Conservation (phyloP, 208 protist species). For the Trypanosoma brucei region DNA sequence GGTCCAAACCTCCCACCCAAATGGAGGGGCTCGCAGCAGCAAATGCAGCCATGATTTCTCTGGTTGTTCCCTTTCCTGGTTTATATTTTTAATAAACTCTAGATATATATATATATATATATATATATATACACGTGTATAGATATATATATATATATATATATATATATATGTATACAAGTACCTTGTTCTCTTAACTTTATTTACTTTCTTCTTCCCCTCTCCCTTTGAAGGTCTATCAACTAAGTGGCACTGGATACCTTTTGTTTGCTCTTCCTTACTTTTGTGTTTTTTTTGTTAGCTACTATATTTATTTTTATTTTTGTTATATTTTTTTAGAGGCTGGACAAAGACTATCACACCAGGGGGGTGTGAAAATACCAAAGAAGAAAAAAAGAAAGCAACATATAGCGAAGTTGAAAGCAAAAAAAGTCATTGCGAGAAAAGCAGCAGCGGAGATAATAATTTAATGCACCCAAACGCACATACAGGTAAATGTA, state of each 20-base stretch:
- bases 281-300: not conserved
- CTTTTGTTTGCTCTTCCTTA: slow-evolving; percentile 23
- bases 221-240: not conserved
- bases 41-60: slow-evolving; percentile 23
- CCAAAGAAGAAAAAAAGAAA: slow-evolving; percentile 2
- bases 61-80: not conserved
- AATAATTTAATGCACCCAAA: too few relatives aligned
- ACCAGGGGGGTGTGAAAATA: slow-evolving; percentile 2
- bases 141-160: too few relatives aligned
- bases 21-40: slow-evolving; percentile 91
- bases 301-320: not conserved
- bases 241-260: slow-evolving; percentile 19
- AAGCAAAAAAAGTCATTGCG: too few relatives aligned
- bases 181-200: not conserved
- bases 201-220: slow-evolving; percentile 5
- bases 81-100: slow-evolving; percentile 1
- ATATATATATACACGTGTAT: not conserved
- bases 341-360: slow-evolving; percentile 4
- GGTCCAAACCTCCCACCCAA: slow-evolving; percentile 97
- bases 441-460: too few relatives aligned
- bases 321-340: not conserved
- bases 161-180: too few relatives aligned
- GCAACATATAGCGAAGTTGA: too few relatives aligned
- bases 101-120: not conserved
- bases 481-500: too few relatives aligned